phyloP scores from a whole-genome alignment of 2,329 filamentous ascomycete species.

The Alternaria consortialis region DNA sequence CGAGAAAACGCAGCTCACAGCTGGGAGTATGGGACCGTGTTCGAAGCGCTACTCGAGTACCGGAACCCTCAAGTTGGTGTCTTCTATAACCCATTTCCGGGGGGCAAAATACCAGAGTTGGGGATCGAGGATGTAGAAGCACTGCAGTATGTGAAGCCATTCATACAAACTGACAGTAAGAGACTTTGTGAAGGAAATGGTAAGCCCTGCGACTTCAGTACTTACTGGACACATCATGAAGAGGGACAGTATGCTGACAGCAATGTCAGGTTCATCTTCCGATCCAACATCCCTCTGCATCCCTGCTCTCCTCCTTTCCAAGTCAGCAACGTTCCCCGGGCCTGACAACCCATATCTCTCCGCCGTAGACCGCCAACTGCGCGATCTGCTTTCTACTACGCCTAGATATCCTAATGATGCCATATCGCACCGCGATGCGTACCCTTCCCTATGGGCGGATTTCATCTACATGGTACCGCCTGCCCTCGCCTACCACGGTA shows the following conservation, averaged over 20 bases:
- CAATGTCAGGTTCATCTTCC: conserved; percentile 43
- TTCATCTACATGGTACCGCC: conserved; percentile 62
- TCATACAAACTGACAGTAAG: conserved; percentile 39
- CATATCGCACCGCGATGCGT: conserved; percentile 57
- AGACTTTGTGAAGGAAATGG: conserved; percentile 50
- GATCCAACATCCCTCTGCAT: conserved; percentile 59
- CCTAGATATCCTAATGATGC: conserved; percentile 58
- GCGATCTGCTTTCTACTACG: conserved; percentile 52
- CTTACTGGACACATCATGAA: not conserved
- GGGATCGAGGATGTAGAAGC: conserved; percentile 37
- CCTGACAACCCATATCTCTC: conserved; percentile 17
- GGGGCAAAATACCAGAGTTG: conserved; percentile 35
- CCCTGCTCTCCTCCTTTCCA: conserved; percentile 56
- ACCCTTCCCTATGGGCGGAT: conserved; percentile 60
- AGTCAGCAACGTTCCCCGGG: conserved; percentile 44
- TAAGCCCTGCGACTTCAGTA: conserved; percentile 11
- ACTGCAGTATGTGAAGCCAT: conserved; percentile 48
- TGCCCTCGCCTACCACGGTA: conserved; percentile 58
- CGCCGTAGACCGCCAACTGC: conserved; percentile 51
- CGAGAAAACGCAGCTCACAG: conserved; percentile 48
- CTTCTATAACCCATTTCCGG: conserved; percentile 50
- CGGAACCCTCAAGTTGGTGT: conserved; percentile 49
- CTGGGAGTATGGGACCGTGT: conserved; percentile 55
- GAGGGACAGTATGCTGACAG: not conserved
- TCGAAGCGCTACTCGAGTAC: conserved; percentile 54